Evolutionary conservation across 345 rosid genomes (phyloP).

Genomic region (Populus ilicifolia): DNA sequence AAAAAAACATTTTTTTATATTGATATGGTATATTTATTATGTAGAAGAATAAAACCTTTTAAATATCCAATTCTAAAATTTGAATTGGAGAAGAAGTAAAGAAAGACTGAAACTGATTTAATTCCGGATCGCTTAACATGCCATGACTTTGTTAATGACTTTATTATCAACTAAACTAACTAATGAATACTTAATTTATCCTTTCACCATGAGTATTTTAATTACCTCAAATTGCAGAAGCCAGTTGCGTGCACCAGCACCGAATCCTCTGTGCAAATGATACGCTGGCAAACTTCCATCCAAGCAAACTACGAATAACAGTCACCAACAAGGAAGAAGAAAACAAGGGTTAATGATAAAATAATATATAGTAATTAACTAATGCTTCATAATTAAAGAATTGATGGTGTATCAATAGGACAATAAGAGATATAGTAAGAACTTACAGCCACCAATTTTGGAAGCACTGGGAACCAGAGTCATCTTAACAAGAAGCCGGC

Average conservation of each 20-base stretch:
- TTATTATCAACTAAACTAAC: no score
- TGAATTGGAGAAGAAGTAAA: no score
- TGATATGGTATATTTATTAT: no score
- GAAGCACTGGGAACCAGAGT: conserved; percentile 65
- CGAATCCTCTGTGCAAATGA: conserved; percentile 73
- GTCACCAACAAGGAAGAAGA: background rate
- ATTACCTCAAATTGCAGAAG: conserved; percentile 87
- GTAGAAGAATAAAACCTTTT: no score
- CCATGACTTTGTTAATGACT: no score
- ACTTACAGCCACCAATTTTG: conserved; percentile 63
- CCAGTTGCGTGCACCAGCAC: conserved; percentile 77
- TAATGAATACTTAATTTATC: no score
- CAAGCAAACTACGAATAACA: conserved; percentile 59
- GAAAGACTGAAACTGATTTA: no score
- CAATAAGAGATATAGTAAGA: background rate
- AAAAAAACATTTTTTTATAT: no score
- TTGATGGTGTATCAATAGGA: background rate
- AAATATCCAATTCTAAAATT: no score
- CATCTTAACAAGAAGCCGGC: conserved; percentile 54
- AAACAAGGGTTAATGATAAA: background rate
- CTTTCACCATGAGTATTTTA: background rate
- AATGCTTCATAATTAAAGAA: background rate
- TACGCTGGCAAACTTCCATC: conserved; percentile 97
- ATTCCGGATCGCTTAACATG: no score
- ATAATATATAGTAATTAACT: no score